Conservation (phyloP, 805 yeast genomes). For the Danielozyma ontarioensis region DNA sequence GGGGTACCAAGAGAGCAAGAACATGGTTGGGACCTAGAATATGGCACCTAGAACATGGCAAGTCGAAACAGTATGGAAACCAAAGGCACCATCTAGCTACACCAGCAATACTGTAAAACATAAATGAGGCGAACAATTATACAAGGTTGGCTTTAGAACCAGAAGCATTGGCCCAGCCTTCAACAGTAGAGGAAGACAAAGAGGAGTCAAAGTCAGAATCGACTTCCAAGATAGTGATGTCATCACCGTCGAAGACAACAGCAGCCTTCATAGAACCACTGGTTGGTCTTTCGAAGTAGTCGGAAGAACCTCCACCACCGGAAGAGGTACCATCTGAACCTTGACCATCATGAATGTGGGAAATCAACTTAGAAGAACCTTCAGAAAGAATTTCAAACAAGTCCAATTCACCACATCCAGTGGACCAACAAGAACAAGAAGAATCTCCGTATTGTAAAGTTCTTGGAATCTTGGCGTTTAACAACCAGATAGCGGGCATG, state of each 20-base stretch:
- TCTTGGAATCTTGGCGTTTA: conserved; percentile 95
- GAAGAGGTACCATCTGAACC: conserved; percentile 47
- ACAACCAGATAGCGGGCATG: conserved; percentile 98
- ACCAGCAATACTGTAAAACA: too few species aligned
- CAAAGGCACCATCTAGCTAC: too few species aligned
- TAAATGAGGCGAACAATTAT: conserved; percentile 6
- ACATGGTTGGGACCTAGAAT: too few species aligned
- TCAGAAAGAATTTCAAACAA: conserved; percentile 80
- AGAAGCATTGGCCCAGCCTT: conserved; percentile 48
- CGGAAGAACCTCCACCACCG: conserved; percentile 86
- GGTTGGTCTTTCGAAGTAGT: conserved; percentile 86
- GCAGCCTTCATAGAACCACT: conserved; percentile 80
- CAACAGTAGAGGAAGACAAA: conserved; percentile 43
- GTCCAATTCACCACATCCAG: conserved; percentile 98
- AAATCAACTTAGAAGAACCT: conserved; percentile 70
- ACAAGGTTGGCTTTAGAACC: conserved; percentile 44
- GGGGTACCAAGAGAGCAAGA: too few species aligned
- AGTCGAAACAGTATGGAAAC: too few species aligned
- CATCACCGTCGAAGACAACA: conserved; percentile 60
- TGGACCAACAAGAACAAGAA: conserved; percentile 89
- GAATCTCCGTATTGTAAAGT: conserved; percentile 86
- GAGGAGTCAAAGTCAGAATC: conserved; percentile 47
- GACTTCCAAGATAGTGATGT: conserved; percentile 58
- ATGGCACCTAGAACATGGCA: too few species aligned
- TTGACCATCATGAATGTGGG: conserved; percentile 83